Conservation (phyloP, 306 rosid genomes). For the Casuarina glauca region DNA sequence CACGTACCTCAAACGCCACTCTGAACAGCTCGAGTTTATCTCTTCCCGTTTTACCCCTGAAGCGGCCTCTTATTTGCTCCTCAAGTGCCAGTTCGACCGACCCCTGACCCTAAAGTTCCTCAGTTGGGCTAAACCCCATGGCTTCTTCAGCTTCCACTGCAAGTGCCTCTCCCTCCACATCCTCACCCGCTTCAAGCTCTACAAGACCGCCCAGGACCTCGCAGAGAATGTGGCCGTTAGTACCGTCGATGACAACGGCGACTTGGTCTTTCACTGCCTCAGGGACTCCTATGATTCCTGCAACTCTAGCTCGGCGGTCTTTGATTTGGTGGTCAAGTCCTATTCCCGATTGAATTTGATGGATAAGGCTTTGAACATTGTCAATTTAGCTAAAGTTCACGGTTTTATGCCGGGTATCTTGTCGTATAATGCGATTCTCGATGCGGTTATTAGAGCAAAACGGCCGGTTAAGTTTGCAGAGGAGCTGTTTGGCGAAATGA, state of each 20-base stretch:
- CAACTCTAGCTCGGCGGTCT: slow-evolving; percentile 68
- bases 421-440: slow-evolving; percentile 67
- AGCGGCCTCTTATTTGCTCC: slow-evolving; percentile 73
- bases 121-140: slow-evolving; percentile 55
- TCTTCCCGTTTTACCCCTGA: slow-evolving; percentile 64
- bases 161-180: slow-evolving; percentile 82
- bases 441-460: slow-evolving; percentile 44
- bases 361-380: slow-evolving; percentile 51
- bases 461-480: slow-evolving; percentile 41
- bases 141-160: slow-evolving; percentile 58
- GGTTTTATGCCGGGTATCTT: slow-evolving; percentile 68
- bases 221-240: slow-evolving; percentile 55
- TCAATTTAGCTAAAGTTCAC: slow-evolving; percentile 49
- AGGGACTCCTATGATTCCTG: slow-evolving; percentile 49
- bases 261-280: slow-evolving; percentile 52
- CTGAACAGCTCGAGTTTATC: slow-evolving; percentile 49
- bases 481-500: slow-evolving; percentile 60
- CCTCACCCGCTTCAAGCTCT: slow-evolving; percentile 79
- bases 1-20: slow-evolving; percentile 64
- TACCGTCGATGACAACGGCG: slow-evolving; percentile 41
- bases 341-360: slow-evolving; percentile 51
- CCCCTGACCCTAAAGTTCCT: slow-evolving; percentile 56
- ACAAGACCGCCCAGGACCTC: slow-evolving; percentile 65
- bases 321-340: slow-evolving; percentile 72
- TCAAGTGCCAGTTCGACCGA: slow-evolving; percentile 60